A percentile compares a stretch with the other conserved stretches of the same genome.
Evolutionary conservation across 2,329 filamentous ascomycete genomes (phyloP).

Genomic region (Diaporthe australafricana): DNA sequence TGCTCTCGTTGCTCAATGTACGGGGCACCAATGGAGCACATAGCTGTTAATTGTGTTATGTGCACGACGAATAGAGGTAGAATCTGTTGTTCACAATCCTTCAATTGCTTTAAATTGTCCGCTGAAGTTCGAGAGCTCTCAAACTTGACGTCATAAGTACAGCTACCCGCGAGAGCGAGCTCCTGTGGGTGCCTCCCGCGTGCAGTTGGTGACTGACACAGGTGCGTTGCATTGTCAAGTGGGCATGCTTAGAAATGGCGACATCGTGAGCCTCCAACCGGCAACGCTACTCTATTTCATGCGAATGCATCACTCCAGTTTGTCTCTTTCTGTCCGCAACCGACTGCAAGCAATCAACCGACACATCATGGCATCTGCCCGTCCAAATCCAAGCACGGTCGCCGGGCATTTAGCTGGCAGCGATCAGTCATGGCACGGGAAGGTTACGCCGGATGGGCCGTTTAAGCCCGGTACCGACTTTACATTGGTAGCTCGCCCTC

Average conservation of each 20-base stretch:
- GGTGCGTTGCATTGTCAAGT: background rate
- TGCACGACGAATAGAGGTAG: background rate
- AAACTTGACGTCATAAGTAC: conserved; percentile 13
- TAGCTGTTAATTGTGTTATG: background rate
- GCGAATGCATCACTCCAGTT: background rate
- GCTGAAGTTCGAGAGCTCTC: background rate
- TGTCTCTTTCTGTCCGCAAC: background rate
- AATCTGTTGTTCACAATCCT: background rate
- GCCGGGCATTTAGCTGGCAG: conserved; percentile 29
- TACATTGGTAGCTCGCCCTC: conserved; percentile 42
- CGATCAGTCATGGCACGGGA: conserved; percentile 44
- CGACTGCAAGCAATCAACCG: conserved; percentile 14
- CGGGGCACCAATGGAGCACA: background rate
- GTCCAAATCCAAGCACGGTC: conserved; percentile 27
- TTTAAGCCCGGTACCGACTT: conserved; percentile 44
- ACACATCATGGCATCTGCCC: conserved; percentile 27
- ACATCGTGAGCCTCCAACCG: background rate
- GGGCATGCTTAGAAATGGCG: background rate
- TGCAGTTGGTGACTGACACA: background rate
- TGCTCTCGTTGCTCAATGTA: background rate
- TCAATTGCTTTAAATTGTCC: background rate
- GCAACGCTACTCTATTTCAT: background rate
- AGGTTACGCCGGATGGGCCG: conserved; percentile 40
- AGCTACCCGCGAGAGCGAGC: background rate
- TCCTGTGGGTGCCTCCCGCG: background rate